These are phyloP conservation scores for Senna siamea DNA, from an alignment of 306 rosid species.

Conservation along the genomic window DNA sequence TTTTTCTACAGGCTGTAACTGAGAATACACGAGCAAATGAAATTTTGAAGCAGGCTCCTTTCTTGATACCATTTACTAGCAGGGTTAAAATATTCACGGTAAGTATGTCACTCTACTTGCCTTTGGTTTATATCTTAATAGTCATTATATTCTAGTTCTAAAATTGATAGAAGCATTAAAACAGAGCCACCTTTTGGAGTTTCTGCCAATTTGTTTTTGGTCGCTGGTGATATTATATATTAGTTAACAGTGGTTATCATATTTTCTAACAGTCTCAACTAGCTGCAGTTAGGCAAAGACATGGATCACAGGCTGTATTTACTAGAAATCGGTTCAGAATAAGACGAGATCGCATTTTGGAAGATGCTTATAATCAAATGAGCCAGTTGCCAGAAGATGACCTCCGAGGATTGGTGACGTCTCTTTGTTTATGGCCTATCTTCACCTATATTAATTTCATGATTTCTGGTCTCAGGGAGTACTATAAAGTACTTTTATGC, in stretches of 20 bases:
- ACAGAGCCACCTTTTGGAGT: not conserved
- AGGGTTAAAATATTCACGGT: slow-evolving; percentile 95
- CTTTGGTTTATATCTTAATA: slow-evolving; percentile 32
- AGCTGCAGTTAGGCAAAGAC: slow-evolving; percentile 79
- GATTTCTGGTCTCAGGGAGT: slow-evolving; percentile 21
- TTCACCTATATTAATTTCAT: slow-evolving; percentile 28
- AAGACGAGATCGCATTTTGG: slow-evolving; percentile 86
- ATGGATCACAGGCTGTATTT: slow-evolving; percentile 69
- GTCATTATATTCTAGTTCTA: slow-evolving; percentile 16
- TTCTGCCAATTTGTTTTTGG: slow-evolving; percentile 13
- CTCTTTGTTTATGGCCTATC: slow-evolving; percentile 24
- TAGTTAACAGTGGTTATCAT: slow-evolving; percentile 27
- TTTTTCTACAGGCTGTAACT: slow-evolving; percentile 62
- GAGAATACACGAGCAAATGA: slow-evolving; percentile 93
- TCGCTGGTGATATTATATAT: slow-evolving; percentile 26
- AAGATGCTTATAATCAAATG: slow-evolving; percentile 96
- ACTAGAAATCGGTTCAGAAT: slow-evolving; percentile 88
- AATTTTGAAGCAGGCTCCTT: slow-evolving; percentile 90
- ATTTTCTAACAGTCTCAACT: slow-evolving; percentile 73
- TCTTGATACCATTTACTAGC: slow-evolving; percentile 96
- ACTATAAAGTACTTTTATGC: slow-evolving; percentile 22
- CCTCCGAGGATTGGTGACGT: slow-evolving; percentile 83
- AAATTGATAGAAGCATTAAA: slow-evolving; percentile 1
- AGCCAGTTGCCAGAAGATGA: slow-evolving; percentile 91
- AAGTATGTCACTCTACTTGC: slow-evolving; percentile 44